Evolutionary conservation across 2,329 filamentous ascomycete species (phyloP), one percentile per base, ranked within the genome.

Genomic region (Xenoacremonium recifei): DNA sequence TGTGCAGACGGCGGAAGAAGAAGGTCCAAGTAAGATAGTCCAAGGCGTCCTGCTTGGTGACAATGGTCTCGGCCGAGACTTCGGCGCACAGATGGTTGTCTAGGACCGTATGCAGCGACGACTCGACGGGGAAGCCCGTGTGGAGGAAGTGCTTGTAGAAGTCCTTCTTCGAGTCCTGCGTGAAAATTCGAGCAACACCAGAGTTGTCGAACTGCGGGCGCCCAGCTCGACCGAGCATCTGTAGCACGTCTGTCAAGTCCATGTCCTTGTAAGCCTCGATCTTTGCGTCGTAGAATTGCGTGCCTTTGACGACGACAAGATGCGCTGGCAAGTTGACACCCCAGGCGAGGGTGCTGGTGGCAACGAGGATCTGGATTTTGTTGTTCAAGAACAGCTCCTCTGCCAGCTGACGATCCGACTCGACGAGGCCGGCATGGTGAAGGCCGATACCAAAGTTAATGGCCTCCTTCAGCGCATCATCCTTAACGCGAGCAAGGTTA

Each of bases 101-200:
- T 6, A 99, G 74, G 1, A 97, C 93, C 16, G 95, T 96, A 67
- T 99, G 93, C 29, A 99, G 75, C 0, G 91, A 95, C 1, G 91
- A 96, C 64, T 99, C 93, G 10, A 99, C 93, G 0, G 93, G 95
- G 64, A 99, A 99, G 2, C 93, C 95, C 1, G 92, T 97, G 61
- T 99, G 93, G 40, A 99, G 69, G 70, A 99, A 99, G 68, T 99
- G 93, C 72, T 99, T 99, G 71, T 99, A 99, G 66, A 99, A 99
- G 45, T 95, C 89, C 68, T 99, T 99, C 75, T 97, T 99, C 3
- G 92, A 75, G 58, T 97, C 91, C 59, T 99, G 91, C 0, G 93
- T 99, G 61, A 99, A 96, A 61, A 99, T 99, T 21, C 92, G 85
- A 9, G 93, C 95, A 43, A 99, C 95, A 52, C 95, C 93, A 0